Evolutionary conservation across 2,329 filamentous ascomycete genomes (phyloP).

Genomic region (Arthrinium puccinioides): DNA sequence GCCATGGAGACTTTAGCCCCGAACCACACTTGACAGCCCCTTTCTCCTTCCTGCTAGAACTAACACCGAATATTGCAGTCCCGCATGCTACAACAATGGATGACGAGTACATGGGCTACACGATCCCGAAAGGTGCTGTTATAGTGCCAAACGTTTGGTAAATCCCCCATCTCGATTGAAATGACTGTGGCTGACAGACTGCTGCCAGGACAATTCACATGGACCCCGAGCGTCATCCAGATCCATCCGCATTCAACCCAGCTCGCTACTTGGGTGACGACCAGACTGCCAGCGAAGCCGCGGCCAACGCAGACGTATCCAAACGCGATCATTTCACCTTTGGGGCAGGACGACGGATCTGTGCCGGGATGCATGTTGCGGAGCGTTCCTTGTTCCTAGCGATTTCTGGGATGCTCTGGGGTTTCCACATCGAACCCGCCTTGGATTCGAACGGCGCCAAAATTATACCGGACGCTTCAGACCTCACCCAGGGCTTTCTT

Average conservation of each 20-base stretch:
- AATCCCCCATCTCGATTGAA: slow-evolving; percentile 1
- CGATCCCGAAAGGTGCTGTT: slow-evolving; percentile 35
- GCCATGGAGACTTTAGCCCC: too few relatives aligned
- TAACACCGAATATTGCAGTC: too few relatives aligned
- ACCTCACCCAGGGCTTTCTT: slow-evolving; percentile 8
- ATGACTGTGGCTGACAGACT: neutral
- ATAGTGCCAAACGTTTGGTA: slow-evolving; percentile 39
- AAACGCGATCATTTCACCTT: slow-evolving; percentile 47
- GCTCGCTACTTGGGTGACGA: slow-evolving; percentile 15
- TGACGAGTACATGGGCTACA: slow-evolving; percentile 33
- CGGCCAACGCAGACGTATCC: slow-evolving; percentile 24
- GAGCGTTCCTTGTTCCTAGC: slow-evolving; percentile 39
- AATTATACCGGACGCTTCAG: slow-evolving; percentile 6
- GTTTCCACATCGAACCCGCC: slow-evolving; percentile 26
- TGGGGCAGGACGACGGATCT: slow-evolving; percentile 48
- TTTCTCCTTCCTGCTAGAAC: too few relatives aligned
- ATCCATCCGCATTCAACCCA: slow-evolving; percentile 33
- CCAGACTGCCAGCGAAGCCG: slow-evolving; percentile 17
- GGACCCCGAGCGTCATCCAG: slow-evolving; percentile 29
- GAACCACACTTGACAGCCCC: too few relatives aligned
- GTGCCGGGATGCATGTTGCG: slow-evolving; percentile 48
- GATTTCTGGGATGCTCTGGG: slow-evolving; percentile 40
- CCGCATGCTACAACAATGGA: slow-evolving; percentile 37
- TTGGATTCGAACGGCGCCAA: slow-evolving; percentile 8
- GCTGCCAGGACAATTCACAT: slow-evolving; percentile 31